phyloP scores from a whole-genome alignment of 2,329 filamentous ascomycete genomes.

The Trichoderma sp. region DNA sequence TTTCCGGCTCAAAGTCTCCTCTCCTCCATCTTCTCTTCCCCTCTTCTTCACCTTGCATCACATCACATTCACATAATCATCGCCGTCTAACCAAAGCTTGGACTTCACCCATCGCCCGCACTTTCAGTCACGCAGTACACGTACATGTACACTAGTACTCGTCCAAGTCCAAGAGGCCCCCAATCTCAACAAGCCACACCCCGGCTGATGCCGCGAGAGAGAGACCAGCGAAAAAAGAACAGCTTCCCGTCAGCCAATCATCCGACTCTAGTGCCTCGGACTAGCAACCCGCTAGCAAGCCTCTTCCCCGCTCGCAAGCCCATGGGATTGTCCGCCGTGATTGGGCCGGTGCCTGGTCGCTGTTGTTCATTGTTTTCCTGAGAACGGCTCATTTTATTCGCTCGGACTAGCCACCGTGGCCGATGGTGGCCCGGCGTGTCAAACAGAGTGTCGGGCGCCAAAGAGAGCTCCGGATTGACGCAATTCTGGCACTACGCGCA shows the following conservation, averaged over 20 bases:
- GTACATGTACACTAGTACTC: no score
- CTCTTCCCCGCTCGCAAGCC: not conserved
- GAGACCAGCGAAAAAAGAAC: not conserved
- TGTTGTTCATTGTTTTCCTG: not conserved
- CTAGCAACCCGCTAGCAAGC: not conserved
- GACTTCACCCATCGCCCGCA: not conserved
- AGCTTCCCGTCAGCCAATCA: not conserved
- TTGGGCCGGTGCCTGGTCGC: not conserved
- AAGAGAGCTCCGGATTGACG: not conserved
- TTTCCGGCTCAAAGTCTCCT: not conserved
- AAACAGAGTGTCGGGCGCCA: constrained; percentile 1
- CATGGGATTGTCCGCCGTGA: not conserved
- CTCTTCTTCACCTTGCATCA: not conserved
- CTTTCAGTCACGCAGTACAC: not conserved
- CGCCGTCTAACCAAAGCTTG: not conserved
- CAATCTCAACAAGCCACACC: not conserved
- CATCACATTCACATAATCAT: not conserved
- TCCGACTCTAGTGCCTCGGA: not conserved
- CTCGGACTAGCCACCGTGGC: not conserved
- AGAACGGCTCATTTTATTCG: not conserved
- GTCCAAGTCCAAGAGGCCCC: not conserved
- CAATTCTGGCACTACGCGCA: not conserved
- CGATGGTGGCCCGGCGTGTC: not conserved
- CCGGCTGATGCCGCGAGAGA: not conserved
- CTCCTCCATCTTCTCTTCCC: not conserved